Base-by-base conservation (phyloP, 1,284 basidiomycete species). In the Ustilago loliicola region DNA sequence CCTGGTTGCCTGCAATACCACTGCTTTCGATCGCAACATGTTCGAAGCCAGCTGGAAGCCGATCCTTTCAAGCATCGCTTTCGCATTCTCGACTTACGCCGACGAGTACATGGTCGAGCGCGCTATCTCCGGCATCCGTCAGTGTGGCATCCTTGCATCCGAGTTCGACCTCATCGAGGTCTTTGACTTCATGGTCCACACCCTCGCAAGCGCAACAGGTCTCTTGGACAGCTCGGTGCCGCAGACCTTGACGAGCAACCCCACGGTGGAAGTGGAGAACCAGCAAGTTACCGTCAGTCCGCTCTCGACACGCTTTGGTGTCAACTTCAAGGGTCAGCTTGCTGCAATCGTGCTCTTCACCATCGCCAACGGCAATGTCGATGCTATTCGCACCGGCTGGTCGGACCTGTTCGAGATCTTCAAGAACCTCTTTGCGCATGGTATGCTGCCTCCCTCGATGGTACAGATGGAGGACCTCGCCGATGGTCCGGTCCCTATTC, bases 321-420 rank as follows among this genome's bases (percentile, higher is more conserved):
- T 93, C 56, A 95, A 96, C 87, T 94, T 98, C 88, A 94, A 96
- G 86, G 93, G 94, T 9, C 97, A 99, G 84, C 89, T 99, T 23
- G 97, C 97, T 0, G 95, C 96, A 13, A 96, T 99, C 11, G 95
- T 99, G 4, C 87, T 99, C 36, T 99, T 99, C 88, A 97, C 96
- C 68, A 98, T 99, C 62, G 94, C 97, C 19, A 98, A 98, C 82
- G 94, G 95, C 9, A 96, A 98, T 86, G 94, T 94, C n/a, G 93
- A 94, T 80, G 93, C 95, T 5, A 91, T 99, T 62, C 91, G 95
- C 40, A 93, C 95, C 85, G 95, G 96, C 19, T 99, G 97, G 97
- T 91, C 79, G 15, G 81, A 56, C 85, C 95, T 99, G 66, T 98
- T 99, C 82, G 96, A 98, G 87, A 98, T 99, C 91, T 95, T 98